A percentile compares a stretch with the other conserved stretches of the same genome.
These are phyloP conservation scores for Pseudoneurospora amorphoporcata DNA, from an alignment of 495 filamentous ascomycete species.

Conservation along the genomic window DNA sequence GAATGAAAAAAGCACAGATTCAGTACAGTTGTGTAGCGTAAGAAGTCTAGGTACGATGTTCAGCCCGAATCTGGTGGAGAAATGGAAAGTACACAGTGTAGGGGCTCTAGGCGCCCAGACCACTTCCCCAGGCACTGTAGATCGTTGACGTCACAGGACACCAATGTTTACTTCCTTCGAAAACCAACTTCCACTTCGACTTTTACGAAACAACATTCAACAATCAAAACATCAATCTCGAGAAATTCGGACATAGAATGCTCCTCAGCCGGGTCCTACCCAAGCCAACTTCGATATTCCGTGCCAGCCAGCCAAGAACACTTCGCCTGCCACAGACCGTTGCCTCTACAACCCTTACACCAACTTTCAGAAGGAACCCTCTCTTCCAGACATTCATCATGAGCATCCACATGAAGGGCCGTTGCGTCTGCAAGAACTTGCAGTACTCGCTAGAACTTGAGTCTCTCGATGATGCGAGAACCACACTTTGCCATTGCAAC, in stretches of 20 bases:
- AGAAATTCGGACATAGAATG: background rate
- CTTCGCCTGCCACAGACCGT: background rate
- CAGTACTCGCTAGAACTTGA: conserved; percentile 13
- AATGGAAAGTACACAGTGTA: background rate
- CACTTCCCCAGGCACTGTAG: background rate
- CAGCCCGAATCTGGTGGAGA: background rate
- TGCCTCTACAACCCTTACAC: background rate
- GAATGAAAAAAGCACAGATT: background rate
- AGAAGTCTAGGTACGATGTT: background rate
- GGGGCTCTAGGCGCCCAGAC: background rate
- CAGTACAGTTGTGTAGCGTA: background rate
- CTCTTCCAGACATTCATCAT: conserved; percentile 1
- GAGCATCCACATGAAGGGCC: conserved; percentile 11
- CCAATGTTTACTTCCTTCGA: background rate
- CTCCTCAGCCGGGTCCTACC: background rate
- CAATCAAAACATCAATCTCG: background rate
- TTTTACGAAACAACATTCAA: background rate
- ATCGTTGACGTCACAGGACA: background rate
- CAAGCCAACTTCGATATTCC: background rate
- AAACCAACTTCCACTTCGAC: background rate
- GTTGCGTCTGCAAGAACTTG: conserved; percentile 13
- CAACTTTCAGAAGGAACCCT: background rate
- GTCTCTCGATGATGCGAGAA: conserved; percentile 37
- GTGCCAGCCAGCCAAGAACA: background rate
- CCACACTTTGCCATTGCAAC: conserved; percentile 54